Conservation (phyloP, 2,329 filamentous ascomycete species). For the Aspergillus costaricaensis region DNA sequence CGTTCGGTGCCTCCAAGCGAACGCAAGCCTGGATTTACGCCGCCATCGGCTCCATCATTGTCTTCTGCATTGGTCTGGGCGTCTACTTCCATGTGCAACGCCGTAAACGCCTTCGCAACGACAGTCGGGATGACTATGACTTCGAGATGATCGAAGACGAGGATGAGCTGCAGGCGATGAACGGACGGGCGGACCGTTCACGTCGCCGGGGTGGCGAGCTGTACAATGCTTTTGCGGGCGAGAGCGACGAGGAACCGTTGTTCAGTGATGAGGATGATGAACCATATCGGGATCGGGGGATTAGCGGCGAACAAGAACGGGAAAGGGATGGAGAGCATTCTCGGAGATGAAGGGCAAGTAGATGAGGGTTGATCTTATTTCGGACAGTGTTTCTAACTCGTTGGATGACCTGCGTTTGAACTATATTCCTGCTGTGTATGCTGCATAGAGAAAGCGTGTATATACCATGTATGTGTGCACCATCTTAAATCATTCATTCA, state of each 20-base stretch:
- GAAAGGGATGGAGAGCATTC: conserved; percentile 18
- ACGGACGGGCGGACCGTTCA: conserved; percentile 53
- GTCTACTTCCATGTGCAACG: conserved; percentile 79
- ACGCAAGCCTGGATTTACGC: conserved; percentile 96
- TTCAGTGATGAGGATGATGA: conserved; percentile 49
- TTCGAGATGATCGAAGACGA: conserved; percentile 90
- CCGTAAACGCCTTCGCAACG: conserved; percentile 72
- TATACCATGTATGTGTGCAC: conserved; percentile 3
- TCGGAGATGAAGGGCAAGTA: conserved; percentile 10
- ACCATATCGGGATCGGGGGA: conserved; percentile 36
- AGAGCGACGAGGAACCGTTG: conserved; percentile 71
- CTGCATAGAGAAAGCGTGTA: conserved; percentile 8
- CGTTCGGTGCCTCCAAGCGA: conserved; percentile 81
- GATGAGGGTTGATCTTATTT: not conserved
- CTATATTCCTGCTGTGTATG: not conserved
- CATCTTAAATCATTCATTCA: no score
- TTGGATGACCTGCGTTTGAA: not conserved
- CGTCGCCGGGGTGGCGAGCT: conserved; percentile 76
- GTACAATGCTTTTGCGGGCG: conserved; percentile 96
- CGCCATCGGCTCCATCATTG: conserved; percentile 75
- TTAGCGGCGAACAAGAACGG: conserved; percentile 25
- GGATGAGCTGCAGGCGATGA: conserved; percentile 55
- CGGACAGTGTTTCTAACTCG: not conserved
- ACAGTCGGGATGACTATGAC: conserved; percentile 80
- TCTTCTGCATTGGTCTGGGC: conserved; percentile 81